Conservation (phyloP, 2,329 filamentous ascomycete genomes). For the Escovopsis weberi region DNA sequence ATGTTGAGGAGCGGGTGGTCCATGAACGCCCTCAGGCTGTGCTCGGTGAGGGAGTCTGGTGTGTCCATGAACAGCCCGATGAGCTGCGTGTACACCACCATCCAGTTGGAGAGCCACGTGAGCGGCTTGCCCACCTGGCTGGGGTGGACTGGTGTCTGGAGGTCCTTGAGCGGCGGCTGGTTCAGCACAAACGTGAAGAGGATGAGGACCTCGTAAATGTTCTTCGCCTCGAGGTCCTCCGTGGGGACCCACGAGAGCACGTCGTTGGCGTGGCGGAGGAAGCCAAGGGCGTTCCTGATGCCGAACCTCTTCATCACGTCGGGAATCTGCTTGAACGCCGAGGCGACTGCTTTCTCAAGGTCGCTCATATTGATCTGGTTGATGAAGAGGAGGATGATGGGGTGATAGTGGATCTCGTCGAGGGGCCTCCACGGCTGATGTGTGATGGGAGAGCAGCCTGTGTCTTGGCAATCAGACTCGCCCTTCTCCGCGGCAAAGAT, state of each 20-base stretch:
- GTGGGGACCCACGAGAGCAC: conserved; percentile 23
- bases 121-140: conserved; percentile 14
- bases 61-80: conserved; percentile 22
- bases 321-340: conserved; percentile 8
- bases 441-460: background rate
- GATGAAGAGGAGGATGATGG: conserved; percentile 11
- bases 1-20: conserved; percentile 17
- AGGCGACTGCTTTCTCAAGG: conserved; percentile 6
- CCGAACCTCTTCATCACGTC: conserved; percentile 11
- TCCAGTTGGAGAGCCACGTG: conserved; percentile 21
- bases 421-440: background rate
- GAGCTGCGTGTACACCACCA: conserved; percentile 21
- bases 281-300: conserved; percentile 8
- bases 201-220: conserved; percentile 22
- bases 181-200: conserved; percentile 27
- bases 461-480: background rate
- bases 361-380: conserved; percentile 7
- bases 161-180: conserved; percentile 15
- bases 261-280: conserved; percentile 14
- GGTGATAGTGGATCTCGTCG: conserved; percentile 7
- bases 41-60: conserved; percentile 16
- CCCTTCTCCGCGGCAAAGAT: too few relatives aligned
- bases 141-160: conserved; percentile 14
- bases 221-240: conserved; percentile 19
- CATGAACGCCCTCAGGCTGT: conserved; percentile 18